Base-by-base conservation (phyloP, 352 stramenopile genomes). In the Phytopythium cucurbitacearum region DNA sequence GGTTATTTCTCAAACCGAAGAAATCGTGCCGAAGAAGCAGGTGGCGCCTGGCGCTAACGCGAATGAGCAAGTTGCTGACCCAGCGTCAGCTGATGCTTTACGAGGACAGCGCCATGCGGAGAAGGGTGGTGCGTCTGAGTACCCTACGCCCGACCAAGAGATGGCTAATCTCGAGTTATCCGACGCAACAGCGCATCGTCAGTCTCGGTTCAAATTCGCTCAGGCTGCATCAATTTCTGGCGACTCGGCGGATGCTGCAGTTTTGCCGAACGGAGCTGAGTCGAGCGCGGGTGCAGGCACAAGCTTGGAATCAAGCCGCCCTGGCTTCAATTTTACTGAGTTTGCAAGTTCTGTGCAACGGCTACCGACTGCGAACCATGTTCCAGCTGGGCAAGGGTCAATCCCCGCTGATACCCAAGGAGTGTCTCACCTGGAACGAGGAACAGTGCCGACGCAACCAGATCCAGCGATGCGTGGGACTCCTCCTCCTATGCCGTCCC, bases 1-100 rank as follows among this genome's bases (percentile, higher is more conserved):
- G 10, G 53, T 91, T 1, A 40, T 93, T 12, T 81, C 72, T 2
- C 56, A 82, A 13, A 71, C 80, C 21, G 56, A 89, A 60, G 74
- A 88, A 48, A 59, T 89, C 33, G 53, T 90, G 15, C 67, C 71
- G 7, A 59, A 54, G 6, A 73, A 73, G 48, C 64, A 73, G 44
- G 71, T 73, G 8, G 1, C 15, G 5, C 8, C 48, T 37, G 37
- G 2, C 1, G 28, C 7, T 4, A 12, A 48, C 16, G 9, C 39
- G 11, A 33, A 60, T n/a, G 40, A 62, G 36, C 40, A 62, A 52
- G 40, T 10, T 37, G 16, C 59, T 36, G 37, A 40, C 28, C 5
- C 34, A 37, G 49, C 3, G 33, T 12, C 38, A 13, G 32, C 13
- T 21, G 49, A 10, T 12, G 4, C 36, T 12, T 7, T 16, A 35